phyloP scores from a whole-genome alignment of 257 asterid genomes.

The Penstemon eatonii region DNA sequence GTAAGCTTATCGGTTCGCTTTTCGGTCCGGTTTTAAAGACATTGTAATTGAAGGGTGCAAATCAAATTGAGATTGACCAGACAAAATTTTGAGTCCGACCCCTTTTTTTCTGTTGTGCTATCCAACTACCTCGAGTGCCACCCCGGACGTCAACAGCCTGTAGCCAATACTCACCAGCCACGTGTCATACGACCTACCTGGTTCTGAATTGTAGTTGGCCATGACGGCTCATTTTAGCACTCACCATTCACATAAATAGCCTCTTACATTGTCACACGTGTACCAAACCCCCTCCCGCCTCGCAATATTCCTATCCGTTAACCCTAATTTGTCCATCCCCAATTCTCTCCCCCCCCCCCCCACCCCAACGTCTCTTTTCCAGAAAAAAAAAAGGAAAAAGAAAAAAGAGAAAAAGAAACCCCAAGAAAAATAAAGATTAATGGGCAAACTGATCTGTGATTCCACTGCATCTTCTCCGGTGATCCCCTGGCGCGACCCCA shows the following conservation, averaged over 20 bases:
- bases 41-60: too few species aligned
- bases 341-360: conserved; percentile 30
- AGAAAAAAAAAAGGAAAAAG: conserved; percentile 14
- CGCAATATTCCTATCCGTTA: conserved; percentile 66
- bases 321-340: conserved; percentile 31
- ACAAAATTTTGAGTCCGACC: too few species aligned
- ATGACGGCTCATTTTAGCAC: conserved; percentile 24
- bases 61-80: too few species aligned
- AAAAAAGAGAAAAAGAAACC: background rate
- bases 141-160: conserved; percentile 34
- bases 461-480: conserved; percentile 87
- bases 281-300: conserved; percentile 33
- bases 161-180: conserved; percentile 30
- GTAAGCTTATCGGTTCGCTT: too few species aligned
- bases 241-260: background rate
- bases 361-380: conserved; percentile 40
- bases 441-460: conserved; percentile 92
- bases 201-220: conserved; percentile 11
- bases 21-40: too few species aligned
- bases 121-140: conserved; percentile 27
- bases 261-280: conserved; percentile 45
- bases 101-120: background rate
- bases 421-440: conserved; percentile 15
- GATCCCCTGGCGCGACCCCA: conserved; percentile 84
- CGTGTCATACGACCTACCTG: conserved; percentile 15